A percentile compares a stretch with the other conserved stretches of the same genome.
phyloP scores from a whole-genome alignment of 192 early-diverging fungal genomes.

The Coemansia erecta region DNA sequence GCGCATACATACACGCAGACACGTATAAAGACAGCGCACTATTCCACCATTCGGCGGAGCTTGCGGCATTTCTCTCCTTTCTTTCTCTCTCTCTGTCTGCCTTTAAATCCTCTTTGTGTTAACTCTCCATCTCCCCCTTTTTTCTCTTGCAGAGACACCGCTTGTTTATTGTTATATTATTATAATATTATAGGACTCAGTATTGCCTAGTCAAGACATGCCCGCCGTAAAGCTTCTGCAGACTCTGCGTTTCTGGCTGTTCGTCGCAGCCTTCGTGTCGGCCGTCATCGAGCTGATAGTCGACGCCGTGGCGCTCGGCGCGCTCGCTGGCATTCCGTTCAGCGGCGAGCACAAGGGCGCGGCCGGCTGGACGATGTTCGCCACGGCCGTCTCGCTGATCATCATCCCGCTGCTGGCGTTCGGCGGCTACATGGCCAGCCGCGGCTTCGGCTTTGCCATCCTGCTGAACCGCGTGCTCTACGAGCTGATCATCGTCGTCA shows the following conservation, averaged over 20 bases:
- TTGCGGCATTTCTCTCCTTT: background rate
- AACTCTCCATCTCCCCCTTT: background rate
- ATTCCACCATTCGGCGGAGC: background rate
- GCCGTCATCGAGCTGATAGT: conserved; percentile 41
- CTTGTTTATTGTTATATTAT: too few species aligned
- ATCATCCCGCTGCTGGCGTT: conserved; percentile 24
- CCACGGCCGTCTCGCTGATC: conserved; percentile 29
- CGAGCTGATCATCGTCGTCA: conserved; percentile 14
- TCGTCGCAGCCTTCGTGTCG: conserved; percentile 20
- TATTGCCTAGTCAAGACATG: background rate
- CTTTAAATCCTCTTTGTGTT: background rate
- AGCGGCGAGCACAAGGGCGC: conserved; percentile 15
- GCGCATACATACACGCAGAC: too few species aligned
- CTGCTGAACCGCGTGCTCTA: conserved; percentile 21
- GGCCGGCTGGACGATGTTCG: conserved; percentile 50
- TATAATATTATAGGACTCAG: too few species aligned
- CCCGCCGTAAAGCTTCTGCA: conserved; percentile 15
- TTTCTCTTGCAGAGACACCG: background rate
- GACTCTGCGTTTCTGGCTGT: conserved; percentile 37
- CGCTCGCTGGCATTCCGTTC: conserved; percentile 11
- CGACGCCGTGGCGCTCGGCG: conserved; percentile 33
- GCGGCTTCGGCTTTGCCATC: conserved; percentile 13
- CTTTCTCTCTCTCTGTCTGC: conserved; percentile 1
- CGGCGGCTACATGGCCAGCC: conserved; percentile 16
- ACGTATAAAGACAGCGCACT: too few species aligned